Base-by-base conservation (phyloP, 257 asterid species). In the Thymus mandschuricus region DNA sequence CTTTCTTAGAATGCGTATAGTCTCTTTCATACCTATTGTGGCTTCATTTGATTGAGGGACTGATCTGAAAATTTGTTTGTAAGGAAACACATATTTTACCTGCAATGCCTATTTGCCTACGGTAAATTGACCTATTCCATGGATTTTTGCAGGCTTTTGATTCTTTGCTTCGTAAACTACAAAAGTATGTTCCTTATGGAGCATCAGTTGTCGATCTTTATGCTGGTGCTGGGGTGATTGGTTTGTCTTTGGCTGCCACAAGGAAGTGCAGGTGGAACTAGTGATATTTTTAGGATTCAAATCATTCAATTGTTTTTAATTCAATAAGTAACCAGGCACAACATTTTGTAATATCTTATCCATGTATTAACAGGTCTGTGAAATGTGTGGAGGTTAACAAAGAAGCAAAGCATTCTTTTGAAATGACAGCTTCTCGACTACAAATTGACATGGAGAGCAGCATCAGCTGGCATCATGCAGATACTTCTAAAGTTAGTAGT, bases 151-250 rank as follows among this genome's bases (percentile, higher is more conserved):
- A 93, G 98, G 97, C 98, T 68, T 93, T 93, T 79, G 96, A 91
- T 75, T 79, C 96, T 72, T 83, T 91, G 76, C 96, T 93, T 43
- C 85, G 80, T 45, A 93, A 82, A 79, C 75, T 93, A 73, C 98
- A 89, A 66, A 87, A 87, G 71, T 80, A 80, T 81, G 97, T 93
- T 13, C 96, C 93, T 54, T 77, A 72, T 60, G 97, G 98, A 70
- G 83, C 98, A 61, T 87, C 97, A 35, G 96, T 90, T 70, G 95
- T 85, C 75, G 98, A 93, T 80, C 96, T 93, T 35, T 93, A 93
- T 81, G 97, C 97, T 67, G 98, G 98, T 76, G 91, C 94, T 82
- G 98, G 98, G 64, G 96, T 89, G 75, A 93, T 91, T 79, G 98
- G 97, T 72, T 85, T 93, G 68, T 93, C 98, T 70, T 77, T 93